Base-by-base conservation (phyloP, 208 protist genomes). In the Trypanosoma conorhini region DNA sequence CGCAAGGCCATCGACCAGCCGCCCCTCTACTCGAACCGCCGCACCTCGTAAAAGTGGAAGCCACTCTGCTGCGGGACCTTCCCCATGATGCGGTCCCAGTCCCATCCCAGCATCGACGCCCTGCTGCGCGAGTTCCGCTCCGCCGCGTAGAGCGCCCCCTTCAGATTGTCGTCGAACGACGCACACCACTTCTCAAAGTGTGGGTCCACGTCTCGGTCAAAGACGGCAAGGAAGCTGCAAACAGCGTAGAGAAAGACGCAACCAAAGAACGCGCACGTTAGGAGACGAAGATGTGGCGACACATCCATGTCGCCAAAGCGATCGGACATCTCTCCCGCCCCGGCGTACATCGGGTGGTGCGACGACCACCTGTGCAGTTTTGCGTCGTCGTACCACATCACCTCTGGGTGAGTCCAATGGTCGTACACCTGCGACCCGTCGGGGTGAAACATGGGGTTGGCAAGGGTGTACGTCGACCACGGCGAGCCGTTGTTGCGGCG, bases 351-450 rank as follows among this genome's bases (percentile, higher is more conserved):
- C 22, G 91, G 91, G 67, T 96, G 87, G 62, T 96, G 91, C 50
- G 74, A 80, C 35, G 83, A 82, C 87, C 87, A 96, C 51, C 88
- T 85, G 67, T 96, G 88, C 75, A 96, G 79, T 81, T 96, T 96
- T 19, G 88, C 88, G 61, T 96, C 91, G 75, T 94, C 91, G 77
- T 96, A 96, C 87, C 88, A 94, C 78, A 93, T 85, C 67, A 96
- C 91, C 76, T 96, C 88, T 13, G 91, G 84, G 77, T 94, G 91
- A 52, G 91, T 96, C 88, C 91, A 96, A 82, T 96, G 91, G 63
- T 96, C 91, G 74, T 96, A 96, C 58, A 96, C 91, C 62, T 86
- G 88, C 30, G 85, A 88, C 72, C 88, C 87, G 71, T 96, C 91
- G 0, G 91, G 91, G 67, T 96, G 91, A 68, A 94, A 94, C 81